Evolutionary conservation across 2,329 filamentous ascomycete genomes (phyloP).

Genomic region (Didymella sp.): DNA sequence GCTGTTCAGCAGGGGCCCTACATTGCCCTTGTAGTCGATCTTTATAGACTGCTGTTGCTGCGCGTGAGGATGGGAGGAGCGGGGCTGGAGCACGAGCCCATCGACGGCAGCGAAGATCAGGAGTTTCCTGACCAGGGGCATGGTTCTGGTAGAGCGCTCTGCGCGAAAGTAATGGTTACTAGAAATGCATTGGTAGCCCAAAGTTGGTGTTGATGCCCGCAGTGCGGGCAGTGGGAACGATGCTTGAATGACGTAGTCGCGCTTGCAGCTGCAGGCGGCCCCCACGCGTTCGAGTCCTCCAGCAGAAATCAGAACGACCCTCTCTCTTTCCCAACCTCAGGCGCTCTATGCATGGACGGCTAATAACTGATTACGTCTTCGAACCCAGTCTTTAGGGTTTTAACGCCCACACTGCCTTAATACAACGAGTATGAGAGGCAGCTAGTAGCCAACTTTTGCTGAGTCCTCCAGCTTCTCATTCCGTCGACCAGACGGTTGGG

Average conservation of each 20-base stretch:
- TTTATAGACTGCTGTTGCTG: constrained; percentile 66
- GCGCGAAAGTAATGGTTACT: background rate
- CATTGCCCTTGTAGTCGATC: constrained; percentile 71
- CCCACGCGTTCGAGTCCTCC: background rate
- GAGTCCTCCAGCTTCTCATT: no score
- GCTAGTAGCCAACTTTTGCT: no score
- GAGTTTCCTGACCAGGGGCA: constrained; percentile 84
- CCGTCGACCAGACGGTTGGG: no score
- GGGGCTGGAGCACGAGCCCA: constrained; percentile 76
- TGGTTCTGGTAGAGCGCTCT: constrained; percentile 45
- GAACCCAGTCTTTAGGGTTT: no score
- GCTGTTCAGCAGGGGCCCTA: constrained; percentile 57
- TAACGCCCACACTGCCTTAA: no score
- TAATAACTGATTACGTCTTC: no score
- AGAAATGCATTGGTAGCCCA: background rate
- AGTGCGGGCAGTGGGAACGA: constrained; percentile 1
- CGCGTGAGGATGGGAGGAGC: constrained; percentile 61
- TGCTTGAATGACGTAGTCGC: constrained; percentile 6
- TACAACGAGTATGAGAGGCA: no score
- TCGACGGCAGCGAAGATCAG: constrained; percentile 82
- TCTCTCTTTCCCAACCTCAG: no score
- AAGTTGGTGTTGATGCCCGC: constrained; percentile 5
- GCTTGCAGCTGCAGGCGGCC: background rate
- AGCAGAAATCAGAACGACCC: no score
- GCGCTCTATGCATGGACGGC: no score